Evolutionary conservation across 2,329 filamentous ascomycete species (phyloP).

Genomic region (Teratosphaeria epicoccoides): DNA sequence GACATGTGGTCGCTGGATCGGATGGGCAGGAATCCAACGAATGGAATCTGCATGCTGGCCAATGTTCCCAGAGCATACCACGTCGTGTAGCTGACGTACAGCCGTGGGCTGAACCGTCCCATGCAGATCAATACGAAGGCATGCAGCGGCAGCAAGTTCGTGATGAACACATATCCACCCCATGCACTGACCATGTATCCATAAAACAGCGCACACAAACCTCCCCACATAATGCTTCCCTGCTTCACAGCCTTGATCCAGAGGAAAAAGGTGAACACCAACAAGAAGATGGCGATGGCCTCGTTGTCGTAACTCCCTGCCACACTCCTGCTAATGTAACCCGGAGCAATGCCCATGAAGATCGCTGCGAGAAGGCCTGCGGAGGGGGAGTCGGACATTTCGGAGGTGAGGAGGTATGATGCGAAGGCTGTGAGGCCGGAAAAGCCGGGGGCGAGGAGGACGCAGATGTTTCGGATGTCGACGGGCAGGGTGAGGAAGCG

Average conservation of each 20-base stretch:
- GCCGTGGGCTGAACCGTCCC: constrained; percentile 85
- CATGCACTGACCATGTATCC: constrained; percentile 99
- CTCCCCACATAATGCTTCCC: constrained; percentile 93
- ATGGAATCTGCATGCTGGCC: constrained; percentile 98
- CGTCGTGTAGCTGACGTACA: constrained; percentile 95
- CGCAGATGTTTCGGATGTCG: constrained; percentile 98
- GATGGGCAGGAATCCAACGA: constrained; percentile 93
- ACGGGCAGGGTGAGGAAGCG: constrained; percentile 81
- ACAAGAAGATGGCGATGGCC: constrained; percentile 95
- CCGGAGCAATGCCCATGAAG: constrained; percentile 96
- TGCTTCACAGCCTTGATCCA: constrained; percentile 99
- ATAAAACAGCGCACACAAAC: constrained; percentile 88
- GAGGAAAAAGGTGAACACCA: constrained; percentile 96
- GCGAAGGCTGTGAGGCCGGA: constrained; percentile 90
- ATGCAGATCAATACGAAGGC: constrained; percentile 90
- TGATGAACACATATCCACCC: constrained; percentile 99
- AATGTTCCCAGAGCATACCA: constrained; percentile 96
- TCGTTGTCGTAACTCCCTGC: constrained; percentile 99
- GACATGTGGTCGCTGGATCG: constrained; percentile 98
- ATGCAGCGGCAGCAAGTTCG: constrained; percentile 88
- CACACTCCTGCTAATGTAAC: constrained; percentile 95
- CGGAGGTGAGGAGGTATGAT: constrained; percentile 87
- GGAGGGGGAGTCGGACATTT: constrained; percentile 92
- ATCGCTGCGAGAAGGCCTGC: constrained; percentile 86
- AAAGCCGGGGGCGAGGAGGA: constrained; percentile 86